Base-by-base conservation (phyloP, 495 filamentous ascomycete species). In the Penicillium silybi region DNA sequence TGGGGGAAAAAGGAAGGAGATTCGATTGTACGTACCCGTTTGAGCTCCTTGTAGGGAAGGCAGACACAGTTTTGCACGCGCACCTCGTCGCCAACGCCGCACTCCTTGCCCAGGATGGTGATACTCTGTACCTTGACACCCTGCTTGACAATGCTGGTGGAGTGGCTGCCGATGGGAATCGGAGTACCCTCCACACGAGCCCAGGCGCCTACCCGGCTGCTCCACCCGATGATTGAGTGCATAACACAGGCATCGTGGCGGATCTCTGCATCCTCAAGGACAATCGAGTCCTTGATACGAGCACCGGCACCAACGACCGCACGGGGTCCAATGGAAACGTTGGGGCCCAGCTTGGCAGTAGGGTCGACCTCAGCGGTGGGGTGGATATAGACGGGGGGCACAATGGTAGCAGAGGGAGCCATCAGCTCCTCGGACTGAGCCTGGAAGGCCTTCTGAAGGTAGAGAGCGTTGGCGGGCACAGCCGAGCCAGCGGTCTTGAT, bases 401-500 rank as follows among this genome's bases (percentile, higher is more conserved):
- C 80, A 61, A 99, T 93, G 70, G 86, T 93, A 22, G 90, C 88
- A 17, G 88, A 93, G 5, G 93, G 88, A 48, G 83, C 70, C 11
- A 87, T 85, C 41, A 99, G 85, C 71, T 96, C 92, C 20, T 84
- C 75, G 2, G 90, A 92, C 52, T 83, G 84, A 20, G 77, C 80
- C 71, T 97, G 95, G 74, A 85, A 86, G 6, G 93, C 95, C 76
- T 97, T 92, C 66, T 92, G 89, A 37, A 99, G 83, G 74, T 99
- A 99, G 2, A 99, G 84, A 1, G 93, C 95, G 65, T 99, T 97
- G 52, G 93, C 93, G 9, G 93, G 95, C 49, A 99, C 90, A 44
- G 93, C 93, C 18, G 93, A 97, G 37, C 95, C 95, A 43, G 93
- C 93, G 5, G 95, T 96, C 82, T 99, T 99, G 80, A 99, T 97